phyloP scores from a whole-genome alignment of 805 yeast genomes.

The Nakazawaea anatomiae region DNA sequence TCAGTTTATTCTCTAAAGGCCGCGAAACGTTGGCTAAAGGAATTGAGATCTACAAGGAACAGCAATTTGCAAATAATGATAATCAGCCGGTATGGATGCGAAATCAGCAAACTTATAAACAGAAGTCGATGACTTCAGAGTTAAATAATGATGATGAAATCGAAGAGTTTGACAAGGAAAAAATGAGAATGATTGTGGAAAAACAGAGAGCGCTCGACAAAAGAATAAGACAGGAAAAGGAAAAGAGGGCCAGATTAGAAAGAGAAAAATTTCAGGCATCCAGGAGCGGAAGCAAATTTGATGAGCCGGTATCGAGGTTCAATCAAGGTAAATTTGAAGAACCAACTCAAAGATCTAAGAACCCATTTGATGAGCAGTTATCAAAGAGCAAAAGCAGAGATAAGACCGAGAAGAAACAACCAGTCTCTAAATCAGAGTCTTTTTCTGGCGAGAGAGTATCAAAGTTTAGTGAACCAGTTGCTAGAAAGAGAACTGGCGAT shows the following conservation, averaged over 20 bases:
- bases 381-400: background rate
- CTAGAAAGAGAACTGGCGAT: slow-evolving; percentile 21
- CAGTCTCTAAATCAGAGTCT: too few relatives aligned
- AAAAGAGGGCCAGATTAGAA: slow-evolving; percentile 12
- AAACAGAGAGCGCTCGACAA: slow-evolving; percentile 34
- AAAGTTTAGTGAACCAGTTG: slow-evolving; percentile 13
- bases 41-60: slow-evolving; percentile 48
- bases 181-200: slow-evolving; percentile 32
- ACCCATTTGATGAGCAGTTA: slow-evolving; percentile 2
- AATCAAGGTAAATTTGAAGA: background rate
- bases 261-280: background rate
- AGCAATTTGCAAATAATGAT: slow-evolving; percentile 22
- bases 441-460: background rate
- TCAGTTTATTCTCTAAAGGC: slow-evolving; percentile 52
- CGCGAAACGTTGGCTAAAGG: slow-evolving; percentile 56
- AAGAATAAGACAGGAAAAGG: slow-evolving; percentile 16
- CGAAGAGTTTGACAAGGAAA: slow-evolving; percentile 38
- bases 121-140: slow-evolving; percentile 25
- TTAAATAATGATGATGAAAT: slow-evolving; percentile 41
- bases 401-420: too few relatives aligned
- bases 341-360: background rate
- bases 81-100: slow-evolving; percentile 73
- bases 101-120: slow-evolving; percentile 43
- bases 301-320: background rate
- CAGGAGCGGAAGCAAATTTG: background rate